Evolutionary conservation across 345 rosid genomes (phyloP).

Genomic region (Excoecaria agallocha): DNA sequence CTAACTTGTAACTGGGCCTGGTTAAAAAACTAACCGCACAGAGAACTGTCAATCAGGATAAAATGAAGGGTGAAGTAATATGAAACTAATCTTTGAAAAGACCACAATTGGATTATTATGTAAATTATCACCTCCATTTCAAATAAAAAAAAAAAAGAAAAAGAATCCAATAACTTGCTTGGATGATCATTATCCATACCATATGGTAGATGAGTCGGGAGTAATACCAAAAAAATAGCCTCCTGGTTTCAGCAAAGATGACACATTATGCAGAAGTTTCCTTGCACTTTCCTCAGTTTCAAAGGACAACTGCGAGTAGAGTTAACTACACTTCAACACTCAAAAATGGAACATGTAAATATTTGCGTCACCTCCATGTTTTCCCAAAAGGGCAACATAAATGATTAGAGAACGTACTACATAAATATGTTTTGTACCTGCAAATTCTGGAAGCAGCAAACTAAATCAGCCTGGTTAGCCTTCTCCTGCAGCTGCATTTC

Average conservation of each 20-base stretch:
- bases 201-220: constrained; percentile 97
- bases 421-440: constrained; percentile 49
- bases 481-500: constrained; percentile 58
- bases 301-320: constrained; percentile 64
- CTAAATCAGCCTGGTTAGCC: constrained; percentile 63
- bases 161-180: neutral
- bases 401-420: neutral
- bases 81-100: neutral
- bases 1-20: neutral
- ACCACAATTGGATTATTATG: neutral
- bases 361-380: neutral
- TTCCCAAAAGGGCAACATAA: neutral
- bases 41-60: neutral
- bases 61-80: neutral
- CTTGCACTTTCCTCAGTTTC: constrained; percentile 92
- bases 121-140: constrained; percentile 5
- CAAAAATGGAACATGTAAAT: neutral
- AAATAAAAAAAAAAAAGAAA: constrained; percentile 4
- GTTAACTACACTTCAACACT: neutral
- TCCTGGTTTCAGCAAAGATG: constrained; percentile 84
- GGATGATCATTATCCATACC: constrained; percentile 55
- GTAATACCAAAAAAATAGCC: constrained; percentile 95
- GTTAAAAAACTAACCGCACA: neutral
- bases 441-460: constrained; percentile 89
- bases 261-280: constrained; percentile 73